Evolutionary conservation across 768 basidiomycete species (phyloP).

Genomic region (Lentinula lateritia): DNA sequence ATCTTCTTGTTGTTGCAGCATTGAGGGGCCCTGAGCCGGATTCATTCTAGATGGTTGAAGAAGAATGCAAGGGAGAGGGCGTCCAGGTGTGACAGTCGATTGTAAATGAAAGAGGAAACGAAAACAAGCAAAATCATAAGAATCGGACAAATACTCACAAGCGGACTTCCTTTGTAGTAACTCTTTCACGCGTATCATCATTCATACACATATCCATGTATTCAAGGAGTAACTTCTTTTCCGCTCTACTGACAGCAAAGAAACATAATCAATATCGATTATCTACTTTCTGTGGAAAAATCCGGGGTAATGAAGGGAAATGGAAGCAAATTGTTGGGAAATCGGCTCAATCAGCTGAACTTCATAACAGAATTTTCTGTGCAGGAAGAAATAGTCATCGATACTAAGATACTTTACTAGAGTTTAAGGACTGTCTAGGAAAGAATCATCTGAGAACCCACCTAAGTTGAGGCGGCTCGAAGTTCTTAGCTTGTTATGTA

Average conservation of each 20-base stretch:
- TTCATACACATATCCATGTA: background rate
- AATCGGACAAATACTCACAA: constrained; percentile 2
- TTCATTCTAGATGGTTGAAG: constrained; percentile 1
- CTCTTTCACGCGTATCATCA: background rate
- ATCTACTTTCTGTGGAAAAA: background rate
- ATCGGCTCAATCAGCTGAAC: background rate
- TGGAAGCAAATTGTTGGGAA: background rate
- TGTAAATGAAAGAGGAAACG: background rate
- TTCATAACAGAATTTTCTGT: background rate
- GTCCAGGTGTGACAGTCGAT: background rate
- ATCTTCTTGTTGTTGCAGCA: constrained; percentile 60
- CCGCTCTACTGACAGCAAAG: background rate
- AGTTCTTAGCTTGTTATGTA: too few species aligned
- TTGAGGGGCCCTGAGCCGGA: background rate
- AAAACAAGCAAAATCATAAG: background rate
- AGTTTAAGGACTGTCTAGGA: too few species aligned
- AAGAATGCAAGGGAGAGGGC: background rate
- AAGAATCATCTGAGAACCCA: too few species aligned
- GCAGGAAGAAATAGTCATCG: background rate
- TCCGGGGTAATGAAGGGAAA: background rate
- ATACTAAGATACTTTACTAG: background rate
- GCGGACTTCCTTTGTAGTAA: background rate
- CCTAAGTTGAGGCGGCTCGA: too few species aligned
- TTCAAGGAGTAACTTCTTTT: background rate
- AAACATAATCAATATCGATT: background rate